Percentiles rank a stretch among this genome's conserved stretches.
Evolutionary conservation across 768 basidiomycete species (phyloP).

Genomic region (Kwoniella botswanensis): DNA sequence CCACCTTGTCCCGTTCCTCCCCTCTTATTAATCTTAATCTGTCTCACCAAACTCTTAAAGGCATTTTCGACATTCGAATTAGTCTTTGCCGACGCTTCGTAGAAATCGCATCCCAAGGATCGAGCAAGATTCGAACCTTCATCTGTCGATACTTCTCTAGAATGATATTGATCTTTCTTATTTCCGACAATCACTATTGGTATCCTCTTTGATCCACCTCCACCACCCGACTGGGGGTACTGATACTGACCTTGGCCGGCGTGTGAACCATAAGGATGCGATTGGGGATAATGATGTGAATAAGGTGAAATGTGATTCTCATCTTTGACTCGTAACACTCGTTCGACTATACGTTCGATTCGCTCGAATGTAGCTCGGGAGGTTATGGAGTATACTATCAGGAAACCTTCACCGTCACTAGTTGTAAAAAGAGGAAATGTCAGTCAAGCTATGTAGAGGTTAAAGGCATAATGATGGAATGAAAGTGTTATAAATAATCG

Average conservation of each 20-base stretch:
- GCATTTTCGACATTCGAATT: slow-evolving; percentile 88
- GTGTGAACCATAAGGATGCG: slow-evolving; percentile 3
- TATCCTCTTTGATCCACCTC: slow-evolving; percentile 58
- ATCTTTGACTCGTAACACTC: slow-evolving; percentile 86
- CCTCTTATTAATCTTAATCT: slow-evolving; percentile 47
- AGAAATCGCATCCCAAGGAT: slow-evolving; percentile 86
- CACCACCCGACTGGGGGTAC: too few species aligned
- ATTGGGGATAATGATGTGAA: slow-evolving; percentile 10
- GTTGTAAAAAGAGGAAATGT: not conserved
- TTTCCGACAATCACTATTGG: slow-evolving; percentile 96
- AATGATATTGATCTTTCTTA: slow-evolving; percentile 89
- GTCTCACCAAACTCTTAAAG: slow-evolving; percentile 78
- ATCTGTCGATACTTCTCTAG: slow-evolving; percentile 87
- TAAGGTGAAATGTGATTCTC: slow-evolving; percentile 34
- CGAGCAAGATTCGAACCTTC: slow-evolving; percentile 83
- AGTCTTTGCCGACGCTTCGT: slow-evolving; percentile 96
- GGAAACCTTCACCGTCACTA: slow-evolving; percentile 97
- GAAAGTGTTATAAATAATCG: not conserved
- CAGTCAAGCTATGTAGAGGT: slow-evolving; percentile 9
- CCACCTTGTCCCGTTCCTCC: slow-evolving; percentile 1
- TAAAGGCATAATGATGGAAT: not conserved
- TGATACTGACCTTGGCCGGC: not conserved
- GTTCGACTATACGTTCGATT: slow-evolving; percentile 85
- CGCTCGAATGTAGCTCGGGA: slow-evolving; percentile 91
- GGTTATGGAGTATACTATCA: slow-evolving; percentile 94